Conservation (phyloP, 345 rosid genomes). For the Arabidopsis thaliana region TAIR10.1 NC_003070.9:6193001-6193500, state of each 20-base stretch:
- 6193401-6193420: conserved; percentile 63
- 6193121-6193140: conserved; percentile 71
- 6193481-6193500: background rate
- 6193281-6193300: background rate
- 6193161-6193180: conserved; percentile 79
- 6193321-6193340: conserved; percentile 59
- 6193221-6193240: conserved; percentile 40
- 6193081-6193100: conserved; percentile 46
- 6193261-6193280: background rate
- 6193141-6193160: conserved; percentile 78
- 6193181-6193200: conserved; percentile 79
- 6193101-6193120: conserved; percentile 72
- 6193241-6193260: background rate
- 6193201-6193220: conserved; percentile 56
- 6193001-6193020: background rate
- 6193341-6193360: conserved; percentile 60
- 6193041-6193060: background rate
- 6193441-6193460: conserved; percentile 67
- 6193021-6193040: background rate
- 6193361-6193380: conserved; percentile 63
- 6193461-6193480: background rate
- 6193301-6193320: conserved; percentile 41
- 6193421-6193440: conserved; percentile 58
- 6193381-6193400: conserved; percentile 72
- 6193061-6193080: background rate